Conservation (phyloP, 768 basidiomycete species). For the Filobasidium floriforme region DNA sequence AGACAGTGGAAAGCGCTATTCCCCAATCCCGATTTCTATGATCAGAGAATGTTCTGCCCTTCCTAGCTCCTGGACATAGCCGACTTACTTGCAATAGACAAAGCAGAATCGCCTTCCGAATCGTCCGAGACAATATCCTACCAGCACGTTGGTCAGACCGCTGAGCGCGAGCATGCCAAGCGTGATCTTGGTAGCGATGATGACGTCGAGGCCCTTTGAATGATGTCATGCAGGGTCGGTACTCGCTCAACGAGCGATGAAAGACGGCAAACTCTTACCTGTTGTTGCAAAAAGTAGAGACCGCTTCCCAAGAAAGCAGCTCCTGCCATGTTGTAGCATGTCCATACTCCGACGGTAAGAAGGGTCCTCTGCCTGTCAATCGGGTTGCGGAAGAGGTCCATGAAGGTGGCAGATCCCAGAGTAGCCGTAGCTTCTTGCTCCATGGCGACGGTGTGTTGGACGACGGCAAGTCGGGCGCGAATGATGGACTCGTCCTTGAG, state of each 20-base stretch:
- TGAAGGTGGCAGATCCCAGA: conserved; percentile 10
- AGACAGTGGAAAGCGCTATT: conserved; percentile 10
- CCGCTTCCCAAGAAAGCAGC: conserved; percentile 14
- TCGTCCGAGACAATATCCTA: conserved; percentile 9
- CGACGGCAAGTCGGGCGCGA: conserved; percentile 16
- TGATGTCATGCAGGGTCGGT: neutral
- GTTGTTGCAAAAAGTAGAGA: conserved; percentile 19
- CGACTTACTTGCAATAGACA: conserved; percentile 15
- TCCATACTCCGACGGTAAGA: conserved; percentile 12
- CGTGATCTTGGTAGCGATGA: conserved; percentile 14
- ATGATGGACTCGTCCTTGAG: conserved; percentile 12
- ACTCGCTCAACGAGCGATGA: neutral
- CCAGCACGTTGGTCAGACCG: conserved; percentile 9
- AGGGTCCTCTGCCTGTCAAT: conserved; percentile 16
- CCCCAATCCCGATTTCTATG: too few species aligned
- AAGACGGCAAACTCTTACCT: neutral
- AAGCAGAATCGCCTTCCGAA: conserved; percentile 11
- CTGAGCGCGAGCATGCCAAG: conserved; percentile 16
- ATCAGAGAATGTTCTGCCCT: too few species aligned
- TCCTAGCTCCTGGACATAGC: neutral
- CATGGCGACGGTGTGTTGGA: conserved; percentile 21
- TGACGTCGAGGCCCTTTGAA: conserved; percentile 18
- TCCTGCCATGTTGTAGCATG: conserved; percentile 13
- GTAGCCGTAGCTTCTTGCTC: conserved; percentile 14
- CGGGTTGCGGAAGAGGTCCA: conserved; percentile 14